These are phyloP conservation scores for Tylopilus rubrobrunneus DNA, from an alignment of 768 basidiomycete genomes.

Conservation along the genomic window DNA sequence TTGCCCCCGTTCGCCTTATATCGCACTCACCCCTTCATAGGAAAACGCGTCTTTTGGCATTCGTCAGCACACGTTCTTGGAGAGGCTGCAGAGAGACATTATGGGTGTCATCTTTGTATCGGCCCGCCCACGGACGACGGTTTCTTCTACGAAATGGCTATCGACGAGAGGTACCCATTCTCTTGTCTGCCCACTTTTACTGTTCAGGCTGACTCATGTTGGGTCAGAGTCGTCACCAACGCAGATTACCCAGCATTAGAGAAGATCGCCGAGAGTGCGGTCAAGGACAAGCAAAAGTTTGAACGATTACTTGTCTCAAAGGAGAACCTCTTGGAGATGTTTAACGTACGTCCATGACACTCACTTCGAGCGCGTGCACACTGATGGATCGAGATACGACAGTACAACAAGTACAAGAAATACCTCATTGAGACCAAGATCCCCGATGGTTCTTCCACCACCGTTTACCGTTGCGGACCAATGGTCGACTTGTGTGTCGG, in stretches of 20 bases:
- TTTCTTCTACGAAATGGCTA: slow-evolving; percentile 99
- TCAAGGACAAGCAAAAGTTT: slow-evolving; percentile 98
- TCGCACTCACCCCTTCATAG: slow-evolving; percentile 31
- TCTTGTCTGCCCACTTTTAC: not conserved
- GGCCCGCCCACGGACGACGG: slow-evolving; percentile 97
- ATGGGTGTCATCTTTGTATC: slow-evolving; percentile 94
- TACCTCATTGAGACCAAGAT: slow-evolving; percentile 95
- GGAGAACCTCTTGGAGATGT: slow-evolving; percentile 96
- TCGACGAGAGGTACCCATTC: slow-evolving; percentile 59
- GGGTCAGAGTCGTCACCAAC: slow-evolving; percentile 63
- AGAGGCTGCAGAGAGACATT: slow-evolving; percentile 93
- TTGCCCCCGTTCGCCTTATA: not conserved
- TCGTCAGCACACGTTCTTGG: slow-evolving; percentile 98
- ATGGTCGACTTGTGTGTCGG: slow-evolving; percentile 98
- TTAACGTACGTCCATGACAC: slow-evolving; percentile 59
- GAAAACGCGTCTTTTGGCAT: slow-evolving; percentile 99
- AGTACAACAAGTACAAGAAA: slow-evolving; percentile 99
- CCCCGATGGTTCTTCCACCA: slow-evolving; percentile 93
- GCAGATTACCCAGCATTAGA: slow-evolving; percentile 88
- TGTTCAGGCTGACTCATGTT: not conserved
- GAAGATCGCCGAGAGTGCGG: slow-evolving; percentile 77
- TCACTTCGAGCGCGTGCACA: not conserved
- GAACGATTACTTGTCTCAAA: slow-evolving; percentile 92
- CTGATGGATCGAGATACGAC: slow-evolving; percentile 6
- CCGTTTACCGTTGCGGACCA: slow-evolving; percentile 97